Evolutionary conservation across 306 rosid species (phyloP).

Genomic region (Cajanus cajan): DNA sequence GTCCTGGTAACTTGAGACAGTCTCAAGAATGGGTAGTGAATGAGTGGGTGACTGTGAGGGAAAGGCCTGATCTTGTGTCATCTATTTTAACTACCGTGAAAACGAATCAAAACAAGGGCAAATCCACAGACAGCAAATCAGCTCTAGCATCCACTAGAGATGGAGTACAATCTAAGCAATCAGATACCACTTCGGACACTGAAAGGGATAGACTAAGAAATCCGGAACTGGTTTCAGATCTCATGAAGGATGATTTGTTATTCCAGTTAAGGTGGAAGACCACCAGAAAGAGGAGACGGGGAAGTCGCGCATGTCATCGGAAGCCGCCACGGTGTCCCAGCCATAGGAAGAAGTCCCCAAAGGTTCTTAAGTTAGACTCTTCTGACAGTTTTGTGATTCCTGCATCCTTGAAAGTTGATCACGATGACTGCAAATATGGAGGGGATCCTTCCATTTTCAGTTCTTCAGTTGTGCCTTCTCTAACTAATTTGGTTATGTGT

Average conservation of each 20-base stretch:
- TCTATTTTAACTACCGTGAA: constrained; percentile 33
- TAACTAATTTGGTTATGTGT: constrained; percentile 84
- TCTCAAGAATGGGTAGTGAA: constrained; percentile 80
- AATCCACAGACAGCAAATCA: constrained; percentile 27
- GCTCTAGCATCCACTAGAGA: constrained; percentile 22
- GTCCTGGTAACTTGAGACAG: constrained; percentile 46
- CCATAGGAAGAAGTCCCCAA: constrained; percentile 19
- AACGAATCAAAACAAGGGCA: constrained; percentile 18
- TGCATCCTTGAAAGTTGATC: constrained; percentile 54
- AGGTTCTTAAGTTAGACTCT: constrained; percentile 31
- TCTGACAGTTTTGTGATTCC: constrained; percentile 54
- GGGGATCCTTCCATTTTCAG: constrained; percentile 66
- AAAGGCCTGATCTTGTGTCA: constrained; percentile 61
- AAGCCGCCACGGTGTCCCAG: constrained; percentile 28
- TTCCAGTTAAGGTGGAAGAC: constrained; percentile 67
- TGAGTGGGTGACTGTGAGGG: constrained; percentile 55
- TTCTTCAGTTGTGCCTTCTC: constrained; percentile 68
- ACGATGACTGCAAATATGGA: constrained; percentile 67
- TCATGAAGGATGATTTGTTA: constrained; percentile 55
- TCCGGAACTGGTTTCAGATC: constrained; percentile 42
- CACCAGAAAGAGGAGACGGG: constrained; percentile 57
- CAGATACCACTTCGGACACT: constrained; percentile 20
- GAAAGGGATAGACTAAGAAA: constrained; percentile 30
- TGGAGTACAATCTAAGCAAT: constrained; percentile 31
- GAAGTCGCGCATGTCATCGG: constrained; percentile 19